Evolutionary conservation across 2,329 filamentous ascomycete species (phyloP).

Genomic region (Didymella glomerata): DNA sequence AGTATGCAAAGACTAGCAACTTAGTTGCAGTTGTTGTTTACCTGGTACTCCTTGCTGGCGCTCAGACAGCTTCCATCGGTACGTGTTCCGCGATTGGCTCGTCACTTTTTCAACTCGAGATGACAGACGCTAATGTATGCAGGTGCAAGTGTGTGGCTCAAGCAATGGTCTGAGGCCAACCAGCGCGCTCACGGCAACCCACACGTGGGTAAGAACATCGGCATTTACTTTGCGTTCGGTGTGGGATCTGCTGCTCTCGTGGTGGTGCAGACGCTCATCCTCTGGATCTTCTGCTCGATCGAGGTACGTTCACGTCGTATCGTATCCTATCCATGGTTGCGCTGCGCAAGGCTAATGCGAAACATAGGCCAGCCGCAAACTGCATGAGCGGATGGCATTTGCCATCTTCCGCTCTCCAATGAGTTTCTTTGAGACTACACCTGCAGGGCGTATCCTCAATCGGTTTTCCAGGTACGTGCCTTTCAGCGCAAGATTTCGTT

Average conservation of each 20-base stretch:
- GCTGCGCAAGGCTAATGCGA: slow-evolving; percentile 35
- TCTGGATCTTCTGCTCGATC: slow-evolving; percentile 99
- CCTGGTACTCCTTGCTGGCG: slow-evolving; percentile 75
- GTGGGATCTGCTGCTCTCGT: slow-evolving; percentile 85
- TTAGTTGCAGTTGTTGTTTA: slow-evolving; percentile 84
- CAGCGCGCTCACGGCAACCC: slow-evolving; percentile 72
- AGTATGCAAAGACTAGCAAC: slow-evolving; percentile 96
- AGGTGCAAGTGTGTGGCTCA: slow-evolving; percentile 90
- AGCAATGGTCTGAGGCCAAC: slow-evolving; percentile 88
- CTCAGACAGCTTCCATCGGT: slow-evolving; percentile 84
- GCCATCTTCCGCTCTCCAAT: slow-evolving; percentile 98
- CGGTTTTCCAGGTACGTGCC: slow-evolving; percentile 82
- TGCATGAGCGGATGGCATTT: slow-evolving; percentile 96
- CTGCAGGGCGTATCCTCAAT: slow-evolving; percentile 94
- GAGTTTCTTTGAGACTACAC: slow-evolving; percentile 98
- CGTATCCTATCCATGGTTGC: slow-evolving; percentile 15
- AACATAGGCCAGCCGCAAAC: slow-evolving; percentile 82
- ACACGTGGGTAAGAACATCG: slow-evolving; percentile 86
- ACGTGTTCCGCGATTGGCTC: slow-evolving; percentile 48
- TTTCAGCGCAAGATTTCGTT: background rate
- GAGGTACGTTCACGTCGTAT: slow-evolving; percentile 68
- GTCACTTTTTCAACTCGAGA: slow-evolving; percentile 32
- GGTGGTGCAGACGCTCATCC: slow-evolving; percentile 88
- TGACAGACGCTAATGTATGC: slow-evolving; percentile 38
- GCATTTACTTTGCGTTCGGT: slow-evolving; percentile 94